These are phyloP conservation scores for Podaxis sp. DNA, from an alignment of 768 basidiomycete genomes.

Conservation along the genomic window DNA sequence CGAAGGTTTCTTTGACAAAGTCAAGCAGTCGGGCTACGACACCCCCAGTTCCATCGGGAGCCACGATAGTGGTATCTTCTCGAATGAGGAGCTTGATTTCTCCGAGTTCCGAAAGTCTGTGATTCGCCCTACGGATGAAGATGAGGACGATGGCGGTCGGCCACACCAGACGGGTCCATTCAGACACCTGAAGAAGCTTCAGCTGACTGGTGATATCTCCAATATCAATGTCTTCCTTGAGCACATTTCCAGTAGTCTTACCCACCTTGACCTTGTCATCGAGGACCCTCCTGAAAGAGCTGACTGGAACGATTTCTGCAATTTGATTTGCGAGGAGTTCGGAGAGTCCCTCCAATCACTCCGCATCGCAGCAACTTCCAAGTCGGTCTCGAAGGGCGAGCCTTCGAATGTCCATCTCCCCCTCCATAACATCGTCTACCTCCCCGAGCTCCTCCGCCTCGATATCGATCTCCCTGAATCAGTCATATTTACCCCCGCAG, in stretches of 20 bases:
- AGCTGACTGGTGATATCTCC: conserved; percentile 64
- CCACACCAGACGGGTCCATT: conserved; percentile 43
- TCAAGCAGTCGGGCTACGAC: conserved; percentile 61
- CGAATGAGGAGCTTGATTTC: conserved; percentile 74
- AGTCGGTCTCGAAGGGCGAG: conserved; percentile 65
- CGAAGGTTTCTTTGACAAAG: conserved; percentile 78
- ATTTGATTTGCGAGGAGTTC: conserved; percentile 59
- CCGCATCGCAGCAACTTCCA: conserved; percentile 59
- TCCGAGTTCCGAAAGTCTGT: conserved; percentile 69
- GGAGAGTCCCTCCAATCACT: conserved; percentile 54
- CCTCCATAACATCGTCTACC: conserved; percentile 49
- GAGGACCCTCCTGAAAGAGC: conserved; percentile 73
- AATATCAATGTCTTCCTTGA: conserved; percentile 71
- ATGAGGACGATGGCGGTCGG: conserved; percentile 24
- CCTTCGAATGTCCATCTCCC: conserved; percentile 56
- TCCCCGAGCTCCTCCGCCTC: conserved; percentile 55
- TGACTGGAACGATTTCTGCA: conserved; percentile 73
- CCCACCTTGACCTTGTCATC: conserved; percentile 69
- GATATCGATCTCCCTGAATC: conserved; percentile 81
- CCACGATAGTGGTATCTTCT: conserved; percentile 75
- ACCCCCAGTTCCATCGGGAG: conserved; percentile 66
- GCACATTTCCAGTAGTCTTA: conserved; percentile 61
- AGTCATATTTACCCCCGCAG: conserved; percentile 55
- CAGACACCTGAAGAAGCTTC: conserved; percentile 50
- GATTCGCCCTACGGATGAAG: conserved; percentile 58